These are phyloP conservation scores for Puya raimondii DNA, from an alignment of 176 grass and related monocot genomes.

Conservation along the genomic window DNA sequence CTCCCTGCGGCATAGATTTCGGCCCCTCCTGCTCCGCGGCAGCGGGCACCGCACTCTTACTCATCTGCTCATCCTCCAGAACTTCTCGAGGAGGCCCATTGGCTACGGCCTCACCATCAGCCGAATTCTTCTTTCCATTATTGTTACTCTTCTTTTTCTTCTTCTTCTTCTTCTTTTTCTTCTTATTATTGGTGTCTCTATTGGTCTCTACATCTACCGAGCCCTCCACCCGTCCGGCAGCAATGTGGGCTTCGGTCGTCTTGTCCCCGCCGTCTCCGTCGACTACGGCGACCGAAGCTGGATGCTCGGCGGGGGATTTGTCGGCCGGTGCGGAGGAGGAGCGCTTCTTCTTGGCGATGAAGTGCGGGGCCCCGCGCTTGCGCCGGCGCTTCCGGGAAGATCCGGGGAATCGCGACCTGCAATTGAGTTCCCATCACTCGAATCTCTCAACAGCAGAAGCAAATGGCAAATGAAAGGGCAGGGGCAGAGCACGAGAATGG, in stretches of 20 bases:
- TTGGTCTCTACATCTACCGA: too few relatives aligned
- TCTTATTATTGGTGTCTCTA: not conserved
- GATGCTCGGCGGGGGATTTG: not conserved
- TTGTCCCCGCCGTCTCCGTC: not conserved
- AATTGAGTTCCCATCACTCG: not conserved
- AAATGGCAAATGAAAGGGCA: not conserved
- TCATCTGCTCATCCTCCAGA: slow-evolving; percentile 13
- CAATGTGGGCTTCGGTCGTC: not conserved
- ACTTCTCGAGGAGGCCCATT: not conserved
- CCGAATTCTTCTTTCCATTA: not conserved
- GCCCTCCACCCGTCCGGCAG: not conserved
- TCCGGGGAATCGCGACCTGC: slow-evolving; percentile 32
- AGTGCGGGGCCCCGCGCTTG: slow-evolving; percentile 19
- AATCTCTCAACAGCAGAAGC: not conserved
- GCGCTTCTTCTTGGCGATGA: slow-evolving; percentile 20
- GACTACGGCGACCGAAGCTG: not conserved
- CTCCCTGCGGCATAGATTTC: slow-evolving; percentile 12
- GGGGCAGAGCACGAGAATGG: not conserved
- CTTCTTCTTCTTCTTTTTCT: not conserved
- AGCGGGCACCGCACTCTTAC: slow-evolving; percentile 6
- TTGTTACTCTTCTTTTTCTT: not conserved
- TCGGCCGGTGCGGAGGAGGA: slow-evolving; percentile 3
- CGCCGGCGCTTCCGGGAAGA: slow-evolving; percentile 45
- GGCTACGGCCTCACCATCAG: not conserved
- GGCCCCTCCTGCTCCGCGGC: not conserved